Evolutionary conservation across 2,329 filamentous ascomycete genomes (phyloP).

Genomic region (Rhynchosporium graminicola): DNA sequence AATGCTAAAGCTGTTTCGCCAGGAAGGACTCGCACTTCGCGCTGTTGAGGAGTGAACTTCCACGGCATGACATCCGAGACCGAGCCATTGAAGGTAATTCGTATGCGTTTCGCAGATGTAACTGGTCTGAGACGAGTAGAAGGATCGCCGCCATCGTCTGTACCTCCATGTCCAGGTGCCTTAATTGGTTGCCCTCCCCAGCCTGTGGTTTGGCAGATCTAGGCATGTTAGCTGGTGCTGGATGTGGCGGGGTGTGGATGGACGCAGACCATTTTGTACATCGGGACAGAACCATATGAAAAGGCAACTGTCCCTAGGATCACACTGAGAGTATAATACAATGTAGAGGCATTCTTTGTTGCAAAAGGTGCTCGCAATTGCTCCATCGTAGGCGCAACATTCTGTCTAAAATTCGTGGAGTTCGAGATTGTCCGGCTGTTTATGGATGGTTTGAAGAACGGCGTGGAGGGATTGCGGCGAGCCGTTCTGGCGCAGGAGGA

Average conservation of each 20-base stretch:
- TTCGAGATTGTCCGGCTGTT: conserved; percentile 32
- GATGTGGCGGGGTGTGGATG: conserved; percentile 11
- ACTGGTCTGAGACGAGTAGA: conserved; percentile 79
- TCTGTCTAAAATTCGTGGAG: conserved; percentile 34
- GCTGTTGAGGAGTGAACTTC: conserved; percentile 97
- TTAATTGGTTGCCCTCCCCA: conserved; percentile 94
- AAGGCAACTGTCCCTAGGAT: conserved; percentile 79
- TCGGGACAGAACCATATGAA: conserved; percentile 79
- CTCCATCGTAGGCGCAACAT: conserved; percentile 58
- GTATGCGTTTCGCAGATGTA: conserved; percentile 77
- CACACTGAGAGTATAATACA: conserved; percentile 75
- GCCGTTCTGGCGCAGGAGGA: conserved; percentile 34
- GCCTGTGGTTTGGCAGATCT: conserved; percentile 83
- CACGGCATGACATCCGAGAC: conserved; percentile 94
- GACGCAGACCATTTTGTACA: conserved; percentile 77
- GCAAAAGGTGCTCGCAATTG: conserved; percentile 64
- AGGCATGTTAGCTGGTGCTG: conserved; percentile 22
- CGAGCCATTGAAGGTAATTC: conserved; percentile 93
- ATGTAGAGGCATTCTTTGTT: conserved; percentile 66
- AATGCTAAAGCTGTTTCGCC: conserved; percentile 97
- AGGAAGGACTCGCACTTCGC: conserved; percentile 90
- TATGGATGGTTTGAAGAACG: conserved; percentile 34
- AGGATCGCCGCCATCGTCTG: conserved; percentile 61
- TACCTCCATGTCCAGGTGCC: conserved; percentile 65
- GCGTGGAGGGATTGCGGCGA: conserved; percentile 22